Conservation (phyloP, 2,329 filamentous ascomycete species). For the Phyllosticta ampelicida region DNA sequence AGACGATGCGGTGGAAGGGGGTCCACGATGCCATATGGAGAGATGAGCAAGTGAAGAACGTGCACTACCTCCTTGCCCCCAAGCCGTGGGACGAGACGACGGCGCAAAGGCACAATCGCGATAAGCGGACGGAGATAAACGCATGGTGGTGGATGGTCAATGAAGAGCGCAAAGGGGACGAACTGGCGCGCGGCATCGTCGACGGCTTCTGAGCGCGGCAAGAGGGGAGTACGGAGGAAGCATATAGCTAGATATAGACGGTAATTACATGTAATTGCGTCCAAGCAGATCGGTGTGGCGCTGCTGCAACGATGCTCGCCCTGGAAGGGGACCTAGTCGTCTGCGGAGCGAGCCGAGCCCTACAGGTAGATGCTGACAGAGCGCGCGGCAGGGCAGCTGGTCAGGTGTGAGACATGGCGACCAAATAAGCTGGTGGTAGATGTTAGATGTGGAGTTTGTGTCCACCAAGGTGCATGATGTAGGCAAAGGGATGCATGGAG, state of each 20-base stretch:
- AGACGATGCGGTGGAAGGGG: slow-evolving; percentile 45
- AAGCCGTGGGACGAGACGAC: slow-evolving; percentile 52
- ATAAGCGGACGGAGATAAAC: slow-evolving; percentile 30
- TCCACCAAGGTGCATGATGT: neutral
- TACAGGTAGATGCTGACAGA: neutral
- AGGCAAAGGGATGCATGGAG: neutral
- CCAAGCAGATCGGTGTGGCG: neutral
- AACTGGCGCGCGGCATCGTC: slow-evolving; percentile 37
- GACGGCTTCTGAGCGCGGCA: slow-evolving; percentile 38
- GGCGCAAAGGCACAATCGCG: slow-evolving; percentile 23
- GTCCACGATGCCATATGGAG: slow-evolving; percentile 51
- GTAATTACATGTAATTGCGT: neutral
- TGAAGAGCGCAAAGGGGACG: slow-evolving; percentile 36
- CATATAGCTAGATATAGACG: neutral
- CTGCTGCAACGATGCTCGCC: neutral
- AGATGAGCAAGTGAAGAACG: slow-evolving; percentile 50
- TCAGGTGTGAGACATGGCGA: neutral
- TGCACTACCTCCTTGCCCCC: slow-evolving; percentile 51
- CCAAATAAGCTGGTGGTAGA: neutral
- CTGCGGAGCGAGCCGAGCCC: neutral
- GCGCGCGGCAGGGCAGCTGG: neutral
- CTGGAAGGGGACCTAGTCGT: neutral
- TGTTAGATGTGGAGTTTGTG: neutral
- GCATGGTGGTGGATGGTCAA: slow-evolving; percentile 49
- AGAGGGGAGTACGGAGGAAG: neutral